phyloP scores from a whole-genome alignment of 345 rosid genomes.

The Acer yangbiense region DNA sequence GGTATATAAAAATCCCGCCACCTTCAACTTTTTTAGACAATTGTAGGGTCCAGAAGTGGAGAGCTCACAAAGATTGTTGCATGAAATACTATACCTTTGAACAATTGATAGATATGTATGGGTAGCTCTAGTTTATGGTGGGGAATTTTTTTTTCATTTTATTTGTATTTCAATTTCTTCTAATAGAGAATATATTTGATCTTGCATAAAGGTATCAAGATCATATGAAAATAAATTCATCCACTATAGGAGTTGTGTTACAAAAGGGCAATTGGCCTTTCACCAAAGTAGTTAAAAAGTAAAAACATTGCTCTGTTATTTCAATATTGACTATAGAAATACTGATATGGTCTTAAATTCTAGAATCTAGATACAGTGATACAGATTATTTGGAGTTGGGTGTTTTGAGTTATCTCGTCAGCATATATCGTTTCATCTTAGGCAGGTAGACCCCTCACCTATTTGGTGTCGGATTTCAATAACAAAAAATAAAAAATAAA shows the following conservation, averaged over 20 bases:
- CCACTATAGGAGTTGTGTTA: background rate
- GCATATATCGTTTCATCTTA: too few relatives aligned
- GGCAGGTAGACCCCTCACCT: too few relatives aligned
- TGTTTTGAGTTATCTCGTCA: background rate
- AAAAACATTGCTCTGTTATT: background rate
- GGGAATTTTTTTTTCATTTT: background rate
- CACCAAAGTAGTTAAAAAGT: background rate
- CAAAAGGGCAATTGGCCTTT: background rate
- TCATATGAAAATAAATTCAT: background rate
- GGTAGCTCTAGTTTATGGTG: too few relatives aligned
- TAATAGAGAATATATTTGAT: background rate
- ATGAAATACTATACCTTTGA: background rate
- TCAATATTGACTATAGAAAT: background rate
- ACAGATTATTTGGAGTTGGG: background rate
- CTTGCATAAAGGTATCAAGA: conserved; percentile 7
- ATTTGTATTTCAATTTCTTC: background rate
- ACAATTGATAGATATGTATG: too few relatives aligned
- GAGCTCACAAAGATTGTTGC: background rate
- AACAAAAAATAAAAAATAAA: too few relatives aligned
- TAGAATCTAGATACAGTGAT: background rate
- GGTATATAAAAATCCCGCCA: background rate
- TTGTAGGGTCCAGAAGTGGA: too few relatives aligned
- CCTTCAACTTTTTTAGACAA: background rate
- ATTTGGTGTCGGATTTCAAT: too few relatives aligned
- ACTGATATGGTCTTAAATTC: background rate